phyloP scores from a whole-genome alignment of 805 yeast species.

The Hanseniaspora hatyaiensis region DNA sequence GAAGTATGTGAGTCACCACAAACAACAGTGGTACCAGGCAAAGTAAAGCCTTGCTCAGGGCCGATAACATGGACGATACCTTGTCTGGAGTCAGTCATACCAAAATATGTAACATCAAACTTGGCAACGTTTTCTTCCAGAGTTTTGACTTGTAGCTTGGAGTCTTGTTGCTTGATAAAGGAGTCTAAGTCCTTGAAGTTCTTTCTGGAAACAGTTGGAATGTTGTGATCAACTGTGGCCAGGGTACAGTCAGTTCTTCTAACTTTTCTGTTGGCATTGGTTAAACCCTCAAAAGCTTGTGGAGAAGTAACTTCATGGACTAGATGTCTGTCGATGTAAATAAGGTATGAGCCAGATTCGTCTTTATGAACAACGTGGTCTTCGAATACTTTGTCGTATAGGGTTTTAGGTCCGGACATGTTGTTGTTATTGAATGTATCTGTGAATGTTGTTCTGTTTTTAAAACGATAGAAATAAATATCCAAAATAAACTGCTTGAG shows the following conservation, averaged over 20 bases:
- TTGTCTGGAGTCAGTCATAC: slow-evolving; percentile 88
- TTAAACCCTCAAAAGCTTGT: slow-evolving; percentile 94
- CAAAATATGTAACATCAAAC: slow-evolving; percentile 83
- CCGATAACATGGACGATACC: slow-evolving; percentile 98
- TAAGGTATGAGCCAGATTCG: slow-evolving; percentile 71
- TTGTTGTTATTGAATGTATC: background rate
- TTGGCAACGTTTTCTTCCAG: slow-evolving; percentile 84
- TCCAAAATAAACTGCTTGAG: too few relatives aligned
- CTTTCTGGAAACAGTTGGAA: slow-evolving; percentile 84
- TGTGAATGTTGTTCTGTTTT: too few relatives aligned
- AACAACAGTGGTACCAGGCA: slow-evolving; percentile 97
- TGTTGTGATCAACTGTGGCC: slow-evolving; percentile 94
- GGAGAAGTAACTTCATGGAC: slow-evolving; percentile 99
- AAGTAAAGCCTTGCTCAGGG: slow-evolving; percentile 96
- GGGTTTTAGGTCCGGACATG: slow-evolving; percentile 45
- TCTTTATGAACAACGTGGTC: slow-evolving; percentile 89
- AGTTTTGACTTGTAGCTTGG: slow-evolving; percentile 83
- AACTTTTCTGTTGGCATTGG: slow-evolving; percentile 74
- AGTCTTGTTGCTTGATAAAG: slow-evolving; percentile 82
- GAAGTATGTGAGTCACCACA: slow-evolving; percentile 99
- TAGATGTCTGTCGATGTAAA: slow-evolving; percentile 91
- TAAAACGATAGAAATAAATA: too few relatives aligned
- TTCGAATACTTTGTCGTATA: slow-evolving; percentile 91
- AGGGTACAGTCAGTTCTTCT: slow-evolving; percentile 88
- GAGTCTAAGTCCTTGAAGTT: slow-evolving; percentile 59